Conservation (phyloP, 768 basidiomycete species). For the Sporobolomyces phaffii region DNA sequence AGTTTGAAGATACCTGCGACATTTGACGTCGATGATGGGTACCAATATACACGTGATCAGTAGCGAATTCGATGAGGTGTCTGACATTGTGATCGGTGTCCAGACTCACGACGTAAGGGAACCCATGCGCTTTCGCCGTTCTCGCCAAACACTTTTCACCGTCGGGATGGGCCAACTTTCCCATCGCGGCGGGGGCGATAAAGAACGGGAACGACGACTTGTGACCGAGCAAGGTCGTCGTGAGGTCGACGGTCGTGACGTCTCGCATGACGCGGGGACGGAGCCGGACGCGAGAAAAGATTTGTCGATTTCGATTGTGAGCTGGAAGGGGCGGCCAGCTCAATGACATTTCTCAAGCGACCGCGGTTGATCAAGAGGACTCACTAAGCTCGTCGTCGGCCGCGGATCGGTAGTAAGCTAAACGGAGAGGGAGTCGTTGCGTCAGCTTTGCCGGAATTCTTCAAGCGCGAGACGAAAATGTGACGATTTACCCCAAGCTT, state of each 20-base stretch:
- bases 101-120: constrained; percentile 40
- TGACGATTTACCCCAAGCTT: constrained; percentile 41
- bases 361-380: neutral
- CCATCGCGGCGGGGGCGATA: constrained; percentile 49
- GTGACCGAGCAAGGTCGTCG: constrained; percentile 46
- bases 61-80: too few species aligned
- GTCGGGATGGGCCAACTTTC: constrained; percentile 47
- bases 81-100: too few species aligned
- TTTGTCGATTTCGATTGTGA: constrained; percentile 53
- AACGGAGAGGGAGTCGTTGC: neutral
- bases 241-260: constrained; percentile 60
- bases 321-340: constrained; percentile 12
- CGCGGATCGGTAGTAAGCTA: constrained; percentile 76
- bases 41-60: too few species aligned
- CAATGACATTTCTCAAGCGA: too few species aligned
- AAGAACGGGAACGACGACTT: constrained; percentile 46
- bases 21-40: too few species aligned
- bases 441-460: too few species aligned
- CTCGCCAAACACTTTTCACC: constrained; percentile 46
- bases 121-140: constrained; percentile 43
- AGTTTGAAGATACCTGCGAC: constrained; percentile 47
- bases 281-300: constrained; percentile 84
- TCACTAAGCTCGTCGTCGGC: constrained; percentile 63
- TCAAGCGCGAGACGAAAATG: too few species aligned
- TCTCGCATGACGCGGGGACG: constrained; percentile 77